Conservation (phyloP, 176 grass and related monocot species). For the Musa acuminata region DNA sequence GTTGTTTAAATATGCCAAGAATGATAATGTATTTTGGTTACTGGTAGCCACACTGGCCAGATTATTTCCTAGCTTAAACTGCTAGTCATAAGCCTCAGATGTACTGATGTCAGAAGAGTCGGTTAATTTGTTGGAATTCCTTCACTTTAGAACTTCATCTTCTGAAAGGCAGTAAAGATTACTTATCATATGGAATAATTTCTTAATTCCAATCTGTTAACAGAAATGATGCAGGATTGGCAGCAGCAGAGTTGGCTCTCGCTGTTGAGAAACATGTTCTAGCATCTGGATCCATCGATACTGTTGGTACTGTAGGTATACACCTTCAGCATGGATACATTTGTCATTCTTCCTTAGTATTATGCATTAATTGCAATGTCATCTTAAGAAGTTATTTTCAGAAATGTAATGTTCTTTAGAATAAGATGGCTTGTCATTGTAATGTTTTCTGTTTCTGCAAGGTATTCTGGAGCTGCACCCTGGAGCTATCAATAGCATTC, state of each 20-base stretch:
- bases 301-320: conserved; percentile 86
- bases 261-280: conserved; percentile 84
- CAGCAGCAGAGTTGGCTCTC: conserved; percentile 77
- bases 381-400: neutral
- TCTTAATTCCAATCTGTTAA: conserved; percentile 13
- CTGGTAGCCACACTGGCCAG: no score
- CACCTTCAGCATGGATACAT: neutral
- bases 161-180: neutral
- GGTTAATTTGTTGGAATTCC: neutral
- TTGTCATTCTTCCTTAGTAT: neutral
- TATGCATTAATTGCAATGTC: neutral
- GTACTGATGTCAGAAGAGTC: neutral
- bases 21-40: neutral
- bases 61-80: no score
- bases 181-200: neutral
- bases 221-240: conserved; percentile 92
- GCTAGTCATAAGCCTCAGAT: neutral
- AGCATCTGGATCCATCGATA: conserved; percentile 84
- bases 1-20: neutral
- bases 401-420: neutral
- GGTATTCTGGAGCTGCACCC: conserved; percentile 97
- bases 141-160: neutral
- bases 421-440: conserved; percentile 9
- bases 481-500: conserved; percentile 94
- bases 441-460: conserved; percentile 24